Evolutionary conservation across 805 yeast genomes (phyloP), one percentile per base, ranked within the genome.

Genomic region (Barnettozyma sucrosica): DNA sequence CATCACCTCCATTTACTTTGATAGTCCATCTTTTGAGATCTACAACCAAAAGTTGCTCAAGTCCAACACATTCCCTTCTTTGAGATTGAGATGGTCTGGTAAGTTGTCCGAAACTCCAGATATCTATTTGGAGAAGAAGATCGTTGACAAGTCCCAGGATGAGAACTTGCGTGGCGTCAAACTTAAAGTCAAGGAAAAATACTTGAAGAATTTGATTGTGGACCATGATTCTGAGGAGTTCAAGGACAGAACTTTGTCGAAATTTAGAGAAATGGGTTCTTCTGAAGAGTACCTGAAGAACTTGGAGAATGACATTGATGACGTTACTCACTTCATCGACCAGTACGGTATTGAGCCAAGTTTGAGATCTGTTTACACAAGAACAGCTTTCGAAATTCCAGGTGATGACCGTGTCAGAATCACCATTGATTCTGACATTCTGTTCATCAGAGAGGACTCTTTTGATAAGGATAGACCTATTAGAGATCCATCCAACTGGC

Each of bases 301-400:
- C 46, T 72, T 75, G 56, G 72, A 75, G 47, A 61, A 71, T 14
- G 78, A 81, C 49, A 80, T 87, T 46, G 73, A 75, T 37, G 78
- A 76, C 45, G 68, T 89, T 45, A 82, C 83, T 59, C 64, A 68
- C 13, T 85, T 82, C 59, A 83, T 92, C 52, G 62, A 66, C 36
- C 80, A 80, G 45, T 74, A 81, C 56, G 76, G 80, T 51, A 73
- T 92, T 53, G 86, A 88, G 66, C 99, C 99, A 13, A 79, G 87
- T 34, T 68, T 93, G 63, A 81, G 98, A 69, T 79, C 97, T 10
- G 79, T 83, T 33, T 89, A 87, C 69, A 86, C 89, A 37, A 78
- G 98, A 66, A 87, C 96, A 6, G 98, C 98, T 3, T 92, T 93
- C 73, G 97, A 92, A 72, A 92, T 92, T 58, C 99, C 99, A 3